Evolutionary conservation across 345 rosid genomes (phyloP), one percentile per base, ranked within the genome.

Genomic region (Carallia brachiata): DNA sequence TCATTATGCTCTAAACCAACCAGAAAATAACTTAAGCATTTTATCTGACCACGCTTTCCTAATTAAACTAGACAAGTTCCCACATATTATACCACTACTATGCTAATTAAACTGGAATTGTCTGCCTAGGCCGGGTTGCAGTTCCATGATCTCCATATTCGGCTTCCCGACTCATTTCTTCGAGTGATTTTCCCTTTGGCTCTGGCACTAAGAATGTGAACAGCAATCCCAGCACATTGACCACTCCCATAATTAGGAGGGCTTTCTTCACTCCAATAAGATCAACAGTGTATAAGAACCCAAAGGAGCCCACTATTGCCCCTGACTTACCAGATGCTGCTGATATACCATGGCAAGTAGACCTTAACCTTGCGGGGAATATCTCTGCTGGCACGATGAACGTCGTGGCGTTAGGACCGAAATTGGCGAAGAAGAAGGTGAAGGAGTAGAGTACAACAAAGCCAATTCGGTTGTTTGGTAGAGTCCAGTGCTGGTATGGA

Each of bases 281-380:
- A n/a, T 82, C 59, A 1, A 76, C 84, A 28, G 86, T 85, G 0
- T 86, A 89, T 62, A 89, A 48, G 75, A 88, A 91, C 2, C 96
- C 96, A 6, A 92, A 89, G 1, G 93, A 83, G 15, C 96, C 96
- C 1, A 89, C 86, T 0, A 89, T 88, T 1, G 92, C 96, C 28
- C 96, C 89, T 0, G 87, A 84, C 78, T 92, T 88, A 7, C 97
- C 96, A 0, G 89, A 63, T 0, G 91, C 96, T 0, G 89, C 93
- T 1, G 93, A 89, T 76, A 89, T 89, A 6, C 97, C 96, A 3
- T 91, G 96, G 77, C 97, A 88, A 7, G 90, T 91, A 1, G 96
- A 85, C 80, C 96, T 80, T 52, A 89, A 27, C 70, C 96, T 86
- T 2, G 96, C 88, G 0, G 96, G 97, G 75, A 89, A 91, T 9